These are phyloP conservation scores for Durio zibethinus DNA, from an alignment of 345 rosid genomes.

Conservation along the genomic window DNA sequence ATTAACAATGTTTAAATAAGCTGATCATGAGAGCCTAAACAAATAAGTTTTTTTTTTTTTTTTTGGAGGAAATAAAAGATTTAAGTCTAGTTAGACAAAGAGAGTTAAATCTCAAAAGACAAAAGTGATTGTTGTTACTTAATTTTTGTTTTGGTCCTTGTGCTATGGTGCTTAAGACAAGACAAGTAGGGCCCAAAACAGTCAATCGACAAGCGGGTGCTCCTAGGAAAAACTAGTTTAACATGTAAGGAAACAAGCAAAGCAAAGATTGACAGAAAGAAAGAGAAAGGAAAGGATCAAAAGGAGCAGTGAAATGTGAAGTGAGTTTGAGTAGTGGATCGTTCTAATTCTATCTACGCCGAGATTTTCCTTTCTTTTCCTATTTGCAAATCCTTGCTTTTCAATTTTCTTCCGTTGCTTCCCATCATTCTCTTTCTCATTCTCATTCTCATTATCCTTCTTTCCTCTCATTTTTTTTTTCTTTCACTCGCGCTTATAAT, in stretches of 20 bases:
- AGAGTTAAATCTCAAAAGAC: not conserved
- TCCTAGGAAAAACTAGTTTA: slow-evolving; percentile 20
- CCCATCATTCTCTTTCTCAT: slow-evolving; percentile 23
- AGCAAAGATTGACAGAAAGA: slow-evolving; percentile 3
- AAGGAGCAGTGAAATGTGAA: not conserved
- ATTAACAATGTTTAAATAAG: too few relatives aligned
- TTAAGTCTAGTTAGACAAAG: too few relatives aligned
- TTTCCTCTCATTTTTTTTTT: slow-evolving; percentile 16
- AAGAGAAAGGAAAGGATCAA: not conserved
- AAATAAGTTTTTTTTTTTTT: too few relatives aligned
- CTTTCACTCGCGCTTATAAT: slow-evolving; percentile 25
- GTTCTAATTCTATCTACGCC: slow-evolving; percentile 10
- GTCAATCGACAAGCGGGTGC: slow-evolving; percentile 27
- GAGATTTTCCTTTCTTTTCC: slow-evolving; percentile 22
- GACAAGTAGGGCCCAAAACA: slow-evolving; percentile 16
- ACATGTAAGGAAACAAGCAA: not conserved
- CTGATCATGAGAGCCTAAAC: too few relatives aligned
- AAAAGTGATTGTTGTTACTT: not conserved
- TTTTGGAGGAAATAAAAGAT: too few relatives aligned
- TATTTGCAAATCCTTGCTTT: not conserved
- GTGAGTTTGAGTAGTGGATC: slow-evolving; percentile 10
- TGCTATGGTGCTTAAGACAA: too few relatives aligned
- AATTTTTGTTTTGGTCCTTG: not conserved
- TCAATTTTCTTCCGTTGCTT: not conserved
- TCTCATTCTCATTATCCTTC: too few relatives aligned